Conservation (phyloP, 129 eudicot species). For the Apium graveolens region DNA sequence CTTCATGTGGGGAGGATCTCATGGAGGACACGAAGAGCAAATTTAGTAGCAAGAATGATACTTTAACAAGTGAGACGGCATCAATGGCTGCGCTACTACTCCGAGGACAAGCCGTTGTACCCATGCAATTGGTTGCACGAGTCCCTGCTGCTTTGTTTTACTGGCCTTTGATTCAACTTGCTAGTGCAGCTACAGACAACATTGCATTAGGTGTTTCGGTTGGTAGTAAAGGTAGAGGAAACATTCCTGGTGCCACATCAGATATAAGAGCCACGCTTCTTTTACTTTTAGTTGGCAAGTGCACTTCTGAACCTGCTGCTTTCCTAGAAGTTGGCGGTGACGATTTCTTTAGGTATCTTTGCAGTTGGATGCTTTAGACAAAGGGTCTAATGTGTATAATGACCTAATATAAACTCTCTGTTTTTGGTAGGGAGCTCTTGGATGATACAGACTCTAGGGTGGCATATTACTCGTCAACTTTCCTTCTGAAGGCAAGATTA, state of each 20-base stretch:
- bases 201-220: conserved; percentile 98
- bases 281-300: conserved; percentile 85
- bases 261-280: conserved; percentile 98
- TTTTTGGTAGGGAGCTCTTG: conserved; percentile 69
- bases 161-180: conserved; percentile 99
- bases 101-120: conserved; percentile 91
- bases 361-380: conserved; percentile 2
- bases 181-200: conserved; percentile 94
- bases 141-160: conserved; percentile 85
- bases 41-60: conserved; percentile 30
- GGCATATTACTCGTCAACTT: conserved; percentile 93
- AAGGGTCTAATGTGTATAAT: neutral
- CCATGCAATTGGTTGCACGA: conserved; percentile 94
- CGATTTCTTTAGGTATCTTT: conserved; percentile 70
- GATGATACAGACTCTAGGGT: conserved; percentile 99
- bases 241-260: conserved; percentile 96
- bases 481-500: conserved; percentile 76
- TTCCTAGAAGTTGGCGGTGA: conserved; percentile 86
- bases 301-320: conserved; percentile 86
- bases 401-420: neutral
- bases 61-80: conserved; percentile 54
- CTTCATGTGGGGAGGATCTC: conserved; percentile 33
- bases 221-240: conserved; percentile 98
- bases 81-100: conserved; percentile 96
- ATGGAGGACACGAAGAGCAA: conserved; percentile 36